Percentiles rank a stretch among this genome's conserved stretches.
Conservation (phyloP, 176 grass and related monocot species). For the Zoysia japonica region DNA sequence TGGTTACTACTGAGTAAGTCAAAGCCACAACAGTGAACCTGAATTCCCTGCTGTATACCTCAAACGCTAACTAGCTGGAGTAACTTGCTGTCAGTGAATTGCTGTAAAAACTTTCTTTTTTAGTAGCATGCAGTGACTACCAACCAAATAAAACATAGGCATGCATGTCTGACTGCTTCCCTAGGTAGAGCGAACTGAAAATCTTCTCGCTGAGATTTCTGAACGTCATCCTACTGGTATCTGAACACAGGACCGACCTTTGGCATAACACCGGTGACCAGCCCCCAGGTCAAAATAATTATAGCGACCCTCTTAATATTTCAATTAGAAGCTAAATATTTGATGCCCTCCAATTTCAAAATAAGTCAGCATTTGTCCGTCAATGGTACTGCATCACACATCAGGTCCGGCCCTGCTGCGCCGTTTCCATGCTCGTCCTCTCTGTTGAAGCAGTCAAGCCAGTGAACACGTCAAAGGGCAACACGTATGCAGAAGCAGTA, state of each 20-base stretch:
- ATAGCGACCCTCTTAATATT: neutral
- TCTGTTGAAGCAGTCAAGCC: slow-evolving; percentile 35
- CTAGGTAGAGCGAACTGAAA: slow-evolving; percentile 12
- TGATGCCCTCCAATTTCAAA: neutral
- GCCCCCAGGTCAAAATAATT: neutral
- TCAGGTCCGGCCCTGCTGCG: neutral
- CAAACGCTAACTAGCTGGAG: neutral
- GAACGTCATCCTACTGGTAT: neutral
- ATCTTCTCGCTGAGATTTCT: neutral
- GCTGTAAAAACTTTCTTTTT: neutral
- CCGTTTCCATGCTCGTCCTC: neutral
- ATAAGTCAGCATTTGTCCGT: neutral
- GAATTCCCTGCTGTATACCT: neutral
- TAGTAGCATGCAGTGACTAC: neutral
- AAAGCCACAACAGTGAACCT: slow-evolving; percentile 12
- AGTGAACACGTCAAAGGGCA: slow-evolving; percentile 36
- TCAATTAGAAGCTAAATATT: neutral
- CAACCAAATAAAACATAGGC: neutral
- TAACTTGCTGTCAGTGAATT: neutral
- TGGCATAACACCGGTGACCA: too few relatives aligned
- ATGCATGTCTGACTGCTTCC: neutral
- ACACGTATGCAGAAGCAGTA: slow-evolving; percentile 3
- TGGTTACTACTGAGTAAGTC: slow-evolving; percentile 31
- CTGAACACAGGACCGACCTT: too few relatives aligned
- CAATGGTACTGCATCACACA: neutral